Percentiles rank a stretch among this genome's conserved stretches.
These are phyloP conservation scores for Pisolithus orientalis DNA, from an alignment of 768 basidiomycete species.

Conservation along the genomic window DNA sequence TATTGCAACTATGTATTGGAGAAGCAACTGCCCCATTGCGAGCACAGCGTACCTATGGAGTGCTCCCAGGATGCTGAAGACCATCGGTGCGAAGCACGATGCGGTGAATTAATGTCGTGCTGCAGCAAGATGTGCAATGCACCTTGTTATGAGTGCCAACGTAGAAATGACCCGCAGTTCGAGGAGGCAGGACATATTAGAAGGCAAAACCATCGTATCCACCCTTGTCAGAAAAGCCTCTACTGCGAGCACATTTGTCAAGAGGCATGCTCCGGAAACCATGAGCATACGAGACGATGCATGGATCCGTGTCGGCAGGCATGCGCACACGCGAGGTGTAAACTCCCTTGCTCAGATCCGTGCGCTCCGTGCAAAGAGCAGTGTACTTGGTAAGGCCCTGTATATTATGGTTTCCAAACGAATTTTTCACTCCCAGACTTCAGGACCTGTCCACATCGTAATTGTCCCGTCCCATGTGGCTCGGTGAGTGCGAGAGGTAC, in stretches of 20 bases:
- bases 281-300: slow-evolving; percentile 45
- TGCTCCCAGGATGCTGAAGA: slow-evolving; percentile 41
- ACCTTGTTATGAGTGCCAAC: slow-evolving; percentile 45
- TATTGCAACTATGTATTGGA: slow-evolving; percentile 37
- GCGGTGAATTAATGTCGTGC: slow-evolving; percentile 42
- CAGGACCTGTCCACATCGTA: slow-evolving; percentile 49
- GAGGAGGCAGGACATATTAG: slow-evolving; percentile 2
- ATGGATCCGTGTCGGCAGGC: slow-evolving; percentile 42
- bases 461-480: slow-evolving; percentile 60
- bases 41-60: slow-evolving; percentile 41
- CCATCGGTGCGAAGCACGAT: slow-evolving; percentile 35
- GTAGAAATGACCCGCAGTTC: slow-evolving; percentile 1
- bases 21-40: slow-evolving; percentile 45
- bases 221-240: slow-evolving; percentile 45
- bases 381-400: slow-evolving; percentile 44
- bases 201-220: slow-evolving; percentile 34
- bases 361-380: slow-evolving; percentile 60
- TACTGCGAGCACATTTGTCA: slow-evolving; percentile 55
- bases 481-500: slow-evolving; percentile 40
- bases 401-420: not conserved
- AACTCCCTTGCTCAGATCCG: slow-evolving; percentile 39
- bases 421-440: not conserved
- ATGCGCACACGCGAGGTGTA: slow-evolving; percentile 50
- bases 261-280: slow-evolving; percentile 41
- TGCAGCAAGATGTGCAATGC: slow-evolving; percentile 47